Percentiles rank a stretch among this genome's conserved stretches.
phyloP scores from a whole-genome alignment of 352 stramenopile genomes.

The Globisporangium nunn region DNA sequence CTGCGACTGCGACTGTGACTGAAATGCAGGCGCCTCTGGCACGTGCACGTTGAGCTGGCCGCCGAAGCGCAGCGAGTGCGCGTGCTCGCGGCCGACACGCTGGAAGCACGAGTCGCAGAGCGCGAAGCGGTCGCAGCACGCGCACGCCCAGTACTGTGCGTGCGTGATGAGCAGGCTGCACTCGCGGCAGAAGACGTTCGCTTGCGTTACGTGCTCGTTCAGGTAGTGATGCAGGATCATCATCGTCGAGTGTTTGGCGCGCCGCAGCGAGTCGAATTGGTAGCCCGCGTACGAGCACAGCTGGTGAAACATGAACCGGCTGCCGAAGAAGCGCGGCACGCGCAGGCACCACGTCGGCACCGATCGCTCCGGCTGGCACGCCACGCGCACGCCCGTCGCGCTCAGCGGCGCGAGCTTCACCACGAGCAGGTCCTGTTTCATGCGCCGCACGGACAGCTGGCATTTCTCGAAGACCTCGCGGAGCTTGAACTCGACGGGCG shows the following conservation, averaged over 20 bases:
- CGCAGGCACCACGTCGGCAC: slow-evolving; percentile 45
- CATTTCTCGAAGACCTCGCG: slow-evolving; percentile 62
- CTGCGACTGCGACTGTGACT: neutral
- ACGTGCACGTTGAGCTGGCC: slow-evolving; percentile 4
- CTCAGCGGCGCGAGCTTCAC: slow-evolving; percentile 42
- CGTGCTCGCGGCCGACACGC: slow-evolving; percentile 33
- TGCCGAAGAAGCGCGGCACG: slow-evolving; percentile 76
- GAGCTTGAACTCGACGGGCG: slow-evolving; percentile 52
- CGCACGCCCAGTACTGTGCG: slow-evolving; percentile 59
- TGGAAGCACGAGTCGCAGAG: slow-evolving; percentile 69
- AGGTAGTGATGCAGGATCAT: slow-evolving; percentile 88
- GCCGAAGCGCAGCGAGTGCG: slow-evolving; percentile 43
- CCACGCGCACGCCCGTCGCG: neutral
- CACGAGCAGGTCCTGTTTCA: slow-evolving; percentile 78
- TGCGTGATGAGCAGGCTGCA: slow-evolving; percentile 77
- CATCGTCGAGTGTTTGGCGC: slow-evolving; percentile 87
- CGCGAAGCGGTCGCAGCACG: slow-evolving; percentile 40
- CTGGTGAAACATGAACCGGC: slow-evolving; percentile 86
- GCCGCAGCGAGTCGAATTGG: slow-evolving; percentile 84
- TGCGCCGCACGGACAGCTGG: slow-evolving; percentile 47
- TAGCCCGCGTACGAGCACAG: slow-evolving; percentile 68
- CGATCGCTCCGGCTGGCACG: slow-evolving; percentile 28
- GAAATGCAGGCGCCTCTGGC: neutral
- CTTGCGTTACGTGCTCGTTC: slow-evolving; percentile 60
- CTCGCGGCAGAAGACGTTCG: slow-evolving; percentile 71